Evolutionary conservation across 2,329 filamentous ascomycete species (phyloP).

Genomic region (Penicillium sp.): DNA sequence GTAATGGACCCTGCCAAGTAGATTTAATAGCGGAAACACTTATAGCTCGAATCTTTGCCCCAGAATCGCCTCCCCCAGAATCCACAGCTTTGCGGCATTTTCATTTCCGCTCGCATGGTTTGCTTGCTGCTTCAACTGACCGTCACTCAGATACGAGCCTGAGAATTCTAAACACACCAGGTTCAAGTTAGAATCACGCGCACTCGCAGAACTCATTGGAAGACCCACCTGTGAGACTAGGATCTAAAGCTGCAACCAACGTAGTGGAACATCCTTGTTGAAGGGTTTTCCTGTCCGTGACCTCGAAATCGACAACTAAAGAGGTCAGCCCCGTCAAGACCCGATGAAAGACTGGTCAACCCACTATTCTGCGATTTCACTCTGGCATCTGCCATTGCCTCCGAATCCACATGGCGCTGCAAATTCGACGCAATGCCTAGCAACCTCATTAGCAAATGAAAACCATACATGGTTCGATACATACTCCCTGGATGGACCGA

Average conservation of each 20-base stretch:
- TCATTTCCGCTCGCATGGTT: not conserved
- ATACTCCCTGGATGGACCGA: not conserved
- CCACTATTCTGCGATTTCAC: not conserved
- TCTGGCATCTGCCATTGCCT: not conserved
- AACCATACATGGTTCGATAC: not conserved
- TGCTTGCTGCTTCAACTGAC: not conserved
- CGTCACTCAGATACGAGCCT: not conserved
- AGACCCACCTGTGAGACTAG: not conserved
- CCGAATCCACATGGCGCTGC: not conserved
- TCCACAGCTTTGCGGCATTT: not conserved
- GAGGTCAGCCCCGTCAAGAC: not conserved
- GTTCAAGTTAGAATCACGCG: not conserved
- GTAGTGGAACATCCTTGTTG: not conserved
- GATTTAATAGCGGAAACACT: not conserved
- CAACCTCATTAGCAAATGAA: not conserved
- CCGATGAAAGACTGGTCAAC: not conserved
- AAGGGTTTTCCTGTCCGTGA: not conserved
- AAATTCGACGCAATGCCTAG: not conserved
- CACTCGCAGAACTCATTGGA: no score
- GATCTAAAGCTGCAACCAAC: not conserved
- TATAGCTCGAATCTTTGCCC: not conserved
- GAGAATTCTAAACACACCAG: not conserved
- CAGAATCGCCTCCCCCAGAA: not conserved
- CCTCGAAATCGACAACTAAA: not conserved
- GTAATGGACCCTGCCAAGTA: not conserved